phyloP scores from a whole-genome alignment of 2,329 filamentous ascomycete genomes.

The Aspergillus sp. region DNA sequence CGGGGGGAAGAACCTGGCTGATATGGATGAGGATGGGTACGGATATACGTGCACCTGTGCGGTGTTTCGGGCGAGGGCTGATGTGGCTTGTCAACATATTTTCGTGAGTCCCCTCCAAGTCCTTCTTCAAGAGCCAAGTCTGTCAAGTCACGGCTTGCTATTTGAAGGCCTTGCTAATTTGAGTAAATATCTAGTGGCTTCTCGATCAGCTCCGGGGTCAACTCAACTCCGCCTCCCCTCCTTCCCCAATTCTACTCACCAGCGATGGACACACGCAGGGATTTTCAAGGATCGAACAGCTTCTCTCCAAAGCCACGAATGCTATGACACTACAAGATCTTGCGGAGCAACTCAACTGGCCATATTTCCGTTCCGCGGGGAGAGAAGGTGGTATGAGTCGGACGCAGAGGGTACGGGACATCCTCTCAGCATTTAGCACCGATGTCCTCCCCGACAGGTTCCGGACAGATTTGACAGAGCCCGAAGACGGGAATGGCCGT shows the following conservation, averaged over 20 bases:
- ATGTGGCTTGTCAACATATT: conserved; percentile 42
- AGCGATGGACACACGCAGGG: conserved; percentile 32
- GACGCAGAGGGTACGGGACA: conserved; percentile 42
- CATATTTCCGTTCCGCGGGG: conserved; percentile 29
- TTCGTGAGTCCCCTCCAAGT: conserved; percentile 34
- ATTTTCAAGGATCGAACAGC: conserved; percentile 31
- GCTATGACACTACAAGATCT: conserved; percentile 29
- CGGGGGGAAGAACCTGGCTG: not conserved
- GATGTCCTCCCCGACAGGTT: conserved; percentile 43
- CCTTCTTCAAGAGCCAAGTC: not conserved
- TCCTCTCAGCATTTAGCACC: conserved; percentile 46
- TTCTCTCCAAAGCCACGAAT: conserved; percentile 23
- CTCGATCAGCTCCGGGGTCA: conserved; percentile 41
- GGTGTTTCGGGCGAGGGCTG: conserved; percentile 29
- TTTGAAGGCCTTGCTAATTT: not conserved
- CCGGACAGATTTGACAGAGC: conserved; percentile 38
- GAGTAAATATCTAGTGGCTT: conserved; percentile 34
- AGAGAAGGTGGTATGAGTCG: conserved; percentile 34
- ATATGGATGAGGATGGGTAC: not conserved
- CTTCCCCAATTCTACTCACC: conserved; percentile 30
- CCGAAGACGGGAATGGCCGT: not conserved
- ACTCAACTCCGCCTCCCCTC: conserved; percentile 29
- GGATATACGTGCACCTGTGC: conserved; percentile 37
- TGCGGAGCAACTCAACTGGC: conserved; percentile 35
- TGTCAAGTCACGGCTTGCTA: not conserved